phyloP scores from a whole-genome alignment of 768 basidiomycete genomes.

The Calocera viscosa region DNA sequence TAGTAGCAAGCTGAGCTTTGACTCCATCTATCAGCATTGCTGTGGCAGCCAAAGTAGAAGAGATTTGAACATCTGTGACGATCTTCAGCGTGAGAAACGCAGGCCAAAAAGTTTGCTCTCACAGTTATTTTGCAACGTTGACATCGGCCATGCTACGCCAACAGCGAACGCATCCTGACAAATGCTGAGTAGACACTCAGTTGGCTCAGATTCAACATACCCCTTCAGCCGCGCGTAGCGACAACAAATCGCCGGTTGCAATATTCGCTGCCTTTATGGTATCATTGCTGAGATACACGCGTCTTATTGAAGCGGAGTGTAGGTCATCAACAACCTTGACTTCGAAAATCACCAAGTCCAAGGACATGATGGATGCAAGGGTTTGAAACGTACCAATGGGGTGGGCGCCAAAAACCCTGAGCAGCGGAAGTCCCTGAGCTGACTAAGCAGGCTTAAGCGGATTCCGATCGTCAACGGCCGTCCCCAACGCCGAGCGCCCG shows the following conservation, averaged over 20 bases:
- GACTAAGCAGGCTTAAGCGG: not conserved
- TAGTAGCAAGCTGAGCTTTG: not conserved
- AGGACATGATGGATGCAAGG: not conserved
- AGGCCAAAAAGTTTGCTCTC: not conserved
- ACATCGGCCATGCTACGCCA: not conserved
- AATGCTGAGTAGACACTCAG: not conserved
- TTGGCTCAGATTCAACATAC: not conserved
- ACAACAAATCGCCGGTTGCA: not conserved
- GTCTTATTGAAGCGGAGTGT: not conserved
- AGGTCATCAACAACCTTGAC: not conserved
- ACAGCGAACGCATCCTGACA: not conserved
- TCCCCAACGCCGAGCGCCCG: not conserved
- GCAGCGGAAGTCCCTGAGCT: not conserved
- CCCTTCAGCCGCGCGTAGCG: not conserved
- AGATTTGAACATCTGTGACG: not conserved
- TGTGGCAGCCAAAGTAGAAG: not conserved
- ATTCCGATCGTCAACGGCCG: not conserved
- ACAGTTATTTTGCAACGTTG: not conserved
- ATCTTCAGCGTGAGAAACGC: not conserved
- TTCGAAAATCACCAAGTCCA: not conserved
- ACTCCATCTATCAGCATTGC: not conserved
- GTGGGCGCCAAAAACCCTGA: not conserved
- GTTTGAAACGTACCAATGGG: not conserved
- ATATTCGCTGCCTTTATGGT: not conserved
- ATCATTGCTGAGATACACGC: not conserved